Evolutionary conservation across 805 yeast genomes (phyloP), one percentile per base, ranked within the genome.

Genomic region (Suhomyces emberorum): DNA sequence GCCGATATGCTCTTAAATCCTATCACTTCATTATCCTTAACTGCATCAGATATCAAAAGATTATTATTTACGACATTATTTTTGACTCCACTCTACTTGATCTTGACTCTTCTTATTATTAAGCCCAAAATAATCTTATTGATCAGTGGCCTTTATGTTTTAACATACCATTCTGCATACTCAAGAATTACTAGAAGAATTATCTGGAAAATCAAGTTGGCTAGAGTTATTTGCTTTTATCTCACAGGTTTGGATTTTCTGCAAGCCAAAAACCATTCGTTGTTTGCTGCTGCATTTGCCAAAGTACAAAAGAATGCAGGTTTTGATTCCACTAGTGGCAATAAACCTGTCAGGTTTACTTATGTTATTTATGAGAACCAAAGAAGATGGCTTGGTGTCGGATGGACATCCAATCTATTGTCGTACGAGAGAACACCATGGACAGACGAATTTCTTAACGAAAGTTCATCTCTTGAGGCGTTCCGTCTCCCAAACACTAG

Each of bases 361-460:
- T 91, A 87, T 60, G 97, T 88, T 2, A 69, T 93, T 8, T 89
- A 81, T 59, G 98, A 91, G 58, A 91, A 91, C 58, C 98, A 91
- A 65, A 79, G 98, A 54, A 80, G 95, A 51, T 91, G 98, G 98
- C 70, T 91, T 26, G 98, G 97, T 10, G 86, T 91, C 49, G 98
- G 98, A 9, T 91, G 98, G 98, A 91, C 98, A 0, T 72, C 95
- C 11, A 88, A 88, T 54, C 70, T 93, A 55, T 71, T 93, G 43
- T 82, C 95, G 33, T 91, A 91, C 55, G 98, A 91, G 63, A 76
- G 98, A 55, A 81, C 95, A 0, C 83, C 98, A 3, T 91, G 98
- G 97, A 89, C 98, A 0, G 98, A 91, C 57, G 97, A 89, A 58
- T 89, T 88, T 54, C 68, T 88, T 44, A 91, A 89, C 59, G 96